phyloP scores from a whole-genome alignment of 768 basidiomycete genomes.

The Serendipita vermifera region DNA sequence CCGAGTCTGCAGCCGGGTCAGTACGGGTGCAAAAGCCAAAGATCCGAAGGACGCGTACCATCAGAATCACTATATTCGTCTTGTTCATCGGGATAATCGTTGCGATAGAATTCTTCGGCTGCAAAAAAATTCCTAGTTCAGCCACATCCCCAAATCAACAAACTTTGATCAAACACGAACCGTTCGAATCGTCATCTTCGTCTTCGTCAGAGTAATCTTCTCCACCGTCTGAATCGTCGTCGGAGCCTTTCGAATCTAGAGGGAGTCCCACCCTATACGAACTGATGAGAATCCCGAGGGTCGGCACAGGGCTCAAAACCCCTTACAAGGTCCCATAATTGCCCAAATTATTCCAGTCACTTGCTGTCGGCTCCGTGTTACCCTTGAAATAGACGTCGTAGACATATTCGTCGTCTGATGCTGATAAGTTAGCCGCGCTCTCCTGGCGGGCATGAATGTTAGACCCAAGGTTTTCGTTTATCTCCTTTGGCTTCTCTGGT shows the following conservation, averaged over 20 bases:
- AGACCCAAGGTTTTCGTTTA: conserved; percentile 4
- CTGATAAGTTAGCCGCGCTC: background rate
- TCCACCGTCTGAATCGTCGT: conserved; percentile 48
- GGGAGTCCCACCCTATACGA: conserved; percentile 49
- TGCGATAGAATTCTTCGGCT: conserved; percentile 78
- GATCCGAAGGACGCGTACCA: conserved; percentile 20
- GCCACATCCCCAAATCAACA: background rate
- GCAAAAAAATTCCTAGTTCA: background rate
- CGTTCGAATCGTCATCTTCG: conserved; percentile 76
- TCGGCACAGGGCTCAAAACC: background rate
- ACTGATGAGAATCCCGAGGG: background rate
- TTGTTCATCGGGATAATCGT: conserved; percentile 72
- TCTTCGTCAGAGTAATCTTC: conserved; percentile 41
- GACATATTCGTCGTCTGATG: conserved; percentile 45
- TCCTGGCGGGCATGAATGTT: background rate
- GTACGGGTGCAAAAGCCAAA: conserved; percentile 8
- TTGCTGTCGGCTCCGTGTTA: conserved; percentile 45
- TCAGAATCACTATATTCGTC: conserved; percentile 28
- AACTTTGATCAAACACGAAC: conserved; percentile 26
- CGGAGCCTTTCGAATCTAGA: conserved; percentile 28
- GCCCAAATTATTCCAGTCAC: conserved; percentile 44
- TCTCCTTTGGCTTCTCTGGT: background rate
- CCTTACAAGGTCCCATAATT: conserved; percentile 51
- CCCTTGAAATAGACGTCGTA: conserved; percentile 63
- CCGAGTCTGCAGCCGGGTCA: conserved; percentile 22